These are phyloP conservation scores for Rusavskia elegans DNA, from an alignment of 495 filamentous ascomycete species.

Conservation along the genomic window DNA sequence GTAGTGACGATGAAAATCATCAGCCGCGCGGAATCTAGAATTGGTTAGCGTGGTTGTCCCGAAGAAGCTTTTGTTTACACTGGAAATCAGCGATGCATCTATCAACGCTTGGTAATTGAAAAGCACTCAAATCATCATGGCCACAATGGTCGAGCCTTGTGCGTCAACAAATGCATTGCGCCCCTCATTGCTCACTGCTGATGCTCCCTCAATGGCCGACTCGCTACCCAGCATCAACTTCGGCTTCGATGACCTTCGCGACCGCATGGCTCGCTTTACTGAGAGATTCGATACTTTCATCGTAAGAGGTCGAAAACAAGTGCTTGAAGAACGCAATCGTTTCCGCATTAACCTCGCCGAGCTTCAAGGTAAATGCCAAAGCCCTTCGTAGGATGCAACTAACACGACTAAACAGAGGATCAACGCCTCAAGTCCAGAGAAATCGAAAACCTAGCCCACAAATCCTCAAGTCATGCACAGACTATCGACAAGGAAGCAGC, in stretches of 20 bases:
- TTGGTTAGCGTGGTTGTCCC: no score
- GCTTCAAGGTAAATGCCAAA: slow-evolving; percentile 50
- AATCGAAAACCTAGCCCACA: slow-evolving; percentile 69
- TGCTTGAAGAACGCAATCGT: slow-evolving; percentile 83
- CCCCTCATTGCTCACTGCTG: slow-evolving; percentile 41
- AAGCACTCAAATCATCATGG: slow-evolving; percentile 28
- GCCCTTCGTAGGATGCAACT: background rate
- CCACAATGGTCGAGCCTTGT: slow-evolving; percentile 59
- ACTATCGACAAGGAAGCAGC: slow-evolving; percentile 71
- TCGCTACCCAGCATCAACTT: slow-evolving; percentile 83
- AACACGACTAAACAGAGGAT: slow-evolving; percentile 44
- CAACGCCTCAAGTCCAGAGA: slow-evolving; percentile 75
- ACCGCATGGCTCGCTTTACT: slow-evolving; percentile 88
- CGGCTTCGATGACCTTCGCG: slow-evolving; percentile 88
- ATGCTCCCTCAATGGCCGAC: slow-evolving; percentile 55
- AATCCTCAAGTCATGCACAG: slow-evolving; percentile 59
- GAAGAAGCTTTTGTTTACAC: no score
- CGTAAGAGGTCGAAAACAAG: slow-evolving; percentile 70
- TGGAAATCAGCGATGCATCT: no score
- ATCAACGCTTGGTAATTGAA: no score
- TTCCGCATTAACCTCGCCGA: slow-evolving; percentile 84
- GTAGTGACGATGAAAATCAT: no score
- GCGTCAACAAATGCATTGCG: slow-evolving; percentile 61
- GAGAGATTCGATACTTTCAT: slow-evolving; percentile 87
- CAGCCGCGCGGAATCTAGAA: no score